Conservation (phyloP, 2,329 filamentous ascomycete genomes). For the Colletotrichum phormii region DNA sequence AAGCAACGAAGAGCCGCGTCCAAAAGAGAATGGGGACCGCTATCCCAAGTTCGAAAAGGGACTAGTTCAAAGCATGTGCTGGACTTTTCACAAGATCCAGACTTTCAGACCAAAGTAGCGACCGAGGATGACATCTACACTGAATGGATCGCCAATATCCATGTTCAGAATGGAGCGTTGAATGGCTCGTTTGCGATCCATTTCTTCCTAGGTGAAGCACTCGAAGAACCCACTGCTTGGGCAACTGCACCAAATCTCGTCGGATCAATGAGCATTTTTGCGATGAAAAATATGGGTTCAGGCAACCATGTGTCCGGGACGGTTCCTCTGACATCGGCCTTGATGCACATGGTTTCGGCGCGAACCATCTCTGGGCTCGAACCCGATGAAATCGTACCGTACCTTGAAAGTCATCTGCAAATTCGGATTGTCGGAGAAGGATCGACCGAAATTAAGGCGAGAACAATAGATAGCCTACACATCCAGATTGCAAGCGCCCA, state of each 20-base stretch:
- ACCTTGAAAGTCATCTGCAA: constrained; percentile 53
- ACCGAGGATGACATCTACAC: constrained; percentile 54
- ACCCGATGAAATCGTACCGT: constrained; percentile 51
- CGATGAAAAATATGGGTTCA: constrained; percentile 50
- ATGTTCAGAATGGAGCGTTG: constrained; percentile 69
- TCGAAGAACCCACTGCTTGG: constrained; percentile 62
- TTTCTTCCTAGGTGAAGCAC: constrained; percentile 72
- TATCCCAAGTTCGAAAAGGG: constrained; percentile 36
- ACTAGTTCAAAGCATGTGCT: not conserved
- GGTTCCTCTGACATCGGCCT: constrained; percentile 62
- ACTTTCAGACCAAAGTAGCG: not conserved
- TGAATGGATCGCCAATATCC: constrained; percentile 78
- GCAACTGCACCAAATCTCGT: constrained; percentile 64
- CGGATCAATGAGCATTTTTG: constrained; percentile 70
- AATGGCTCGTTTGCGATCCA: constrained; percentile 71
- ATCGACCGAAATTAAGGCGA: constrained; percentile 42
- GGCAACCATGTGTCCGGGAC: constrained; percentile 58
- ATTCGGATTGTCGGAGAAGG: constrained; percentile 45
- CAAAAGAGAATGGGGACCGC: not conserved
- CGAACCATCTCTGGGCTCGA: constrained; percentile 52
- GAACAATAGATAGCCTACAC: constrained; percentile 47
- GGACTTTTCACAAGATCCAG: constrained; percentile 19
- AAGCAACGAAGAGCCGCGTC: not conserved
- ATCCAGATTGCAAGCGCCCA: constrained; percentile 52
- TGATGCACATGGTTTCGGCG: constrained; percentile 55